phyloP scores from a whole-genome alignment of 2,329 filamentous ascomycete genomes.

The Pseudocercospora pini-densiflorae region DNA sequence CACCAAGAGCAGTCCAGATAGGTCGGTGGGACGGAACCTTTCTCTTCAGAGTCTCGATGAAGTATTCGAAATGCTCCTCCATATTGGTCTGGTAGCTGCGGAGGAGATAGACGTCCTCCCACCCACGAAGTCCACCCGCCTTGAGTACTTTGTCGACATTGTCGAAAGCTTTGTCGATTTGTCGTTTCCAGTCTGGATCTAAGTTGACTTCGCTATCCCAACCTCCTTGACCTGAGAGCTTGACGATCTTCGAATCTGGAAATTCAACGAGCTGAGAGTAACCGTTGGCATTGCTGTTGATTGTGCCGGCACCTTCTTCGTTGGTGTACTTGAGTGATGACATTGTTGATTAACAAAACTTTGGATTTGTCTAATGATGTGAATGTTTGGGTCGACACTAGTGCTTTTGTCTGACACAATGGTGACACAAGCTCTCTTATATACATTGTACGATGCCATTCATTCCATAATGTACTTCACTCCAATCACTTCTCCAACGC shows the following conservation, averaged over 20 bases:
- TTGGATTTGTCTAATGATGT: background rate
- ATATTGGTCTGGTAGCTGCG: slow-evolving; percentile 9
- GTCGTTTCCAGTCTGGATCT: slow-evolving; percentile 11
- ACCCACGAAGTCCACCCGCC: slow-evolving; percentile 8
- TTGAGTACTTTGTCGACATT: slow-evolving; percentile 16
- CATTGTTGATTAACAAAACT: background rate
- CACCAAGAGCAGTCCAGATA: background rate
- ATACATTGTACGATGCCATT: background rate
- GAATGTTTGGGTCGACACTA: too few species aligned
- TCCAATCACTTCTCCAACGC: slow-evolving; percentile 1
- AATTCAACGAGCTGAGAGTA: slow-evolving; percentile 16
- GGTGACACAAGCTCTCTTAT: background rate
- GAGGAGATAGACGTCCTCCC: slow-evolving; percentile 12
- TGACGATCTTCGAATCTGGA: slow-evolving; percentile 7
- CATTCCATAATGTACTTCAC: too few species aligned
- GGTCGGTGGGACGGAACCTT: background rate
- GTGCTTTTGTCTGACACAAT: too few species aligned
- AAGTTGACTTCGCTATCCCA: slow-evolving; percentile 2
- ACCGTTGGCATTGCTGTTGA: slow-evolving; percentile 7
- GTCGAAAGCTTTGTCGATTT: slow-evolving; percentile 16
- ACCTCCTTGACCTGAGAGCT: slow-evolving; percentile 17
- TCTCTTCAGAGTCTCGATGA: background rate
- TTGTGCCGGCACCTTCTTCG: slow-evolving; percentile 12
- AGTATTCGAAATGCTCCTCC: slow-evolving; percentile 1
- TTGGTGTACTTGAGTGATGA: slow-evolving; percentile 13